Evolutionary conservation across 140 eudicot species (phyloP).

Genomic region (Anethum foeniculum): DNA sequence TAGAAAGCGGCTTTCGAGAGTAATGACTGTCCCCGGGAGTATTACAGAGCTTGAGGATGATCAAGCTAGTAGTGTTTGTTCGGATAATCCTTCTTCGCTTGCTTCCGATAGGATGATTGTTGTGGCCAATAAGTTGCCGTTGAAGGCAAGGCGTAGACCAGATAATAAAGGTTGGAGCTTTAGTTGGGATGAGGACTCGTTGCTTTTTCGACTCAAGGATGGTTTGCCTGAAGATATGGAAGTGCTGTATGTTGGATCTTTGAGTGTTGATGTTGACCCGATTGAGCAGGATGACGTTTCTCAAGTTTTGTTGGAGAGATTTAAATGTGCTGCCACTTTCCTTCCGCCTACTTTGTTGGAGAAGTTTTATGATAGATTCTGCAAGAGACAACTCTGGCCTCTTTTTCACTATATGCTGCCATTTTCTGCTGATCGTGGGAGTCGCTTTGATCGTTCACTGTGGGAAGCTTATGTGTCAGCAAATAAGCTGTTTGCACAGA

Average conservation of each 20-base stretch:
- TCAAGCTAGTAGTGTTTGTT: conserved; percentile 61
- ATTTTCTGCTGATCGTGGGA: conserved; percentile 65
- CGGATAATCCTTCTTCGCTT: conserved; percentile 73
- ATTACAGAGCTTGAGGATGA: conserved; percentile 74
- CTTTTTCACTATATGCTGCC: conserved; percentile 87
- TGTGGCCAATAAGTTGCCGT: conserved; percentile 69
- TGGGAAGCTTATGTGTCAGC: conserved; percentile 91
- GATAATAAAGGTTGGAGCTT: conserved; percentile 84
- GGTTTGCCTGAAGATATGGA: conserved; percentile 91
- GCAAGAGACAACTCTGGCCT: conserved; percentile 89
- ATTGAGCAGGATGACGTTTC: conserved; percentile 85
- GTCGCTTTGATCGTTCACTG: conserved; percentile 64
- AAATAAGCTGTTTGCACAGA: conserved; percentile 53
- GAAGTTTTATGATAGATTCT: conserved; percentile 67
- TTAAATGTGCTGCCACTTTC: conserved; percentile 72
- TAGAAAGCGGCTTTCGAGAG: conserved; percentile 45
- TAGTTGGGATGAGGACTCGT: conserved; percentile 74
- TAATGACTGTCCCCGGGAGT: conserved; percentile 94
- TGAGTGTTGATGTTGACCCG: conserved; percentile 67
- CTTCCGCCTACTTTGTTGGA: conserved; percentile 60
- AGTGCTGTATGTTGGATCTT: conserved; percentile 77
- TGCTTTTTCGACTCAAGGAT: conserved; percentile 58
- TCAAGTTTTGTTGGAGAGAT: conserved; percentile 56
- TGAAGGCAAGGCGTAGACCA: conserved; percentile 55
- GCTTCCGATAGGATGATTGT: conserved; percentile 73